Percentiles rank a stretch among this genome's conserved stretches.
phyloP scores from a whole-genome alignment of 495 filamentous ascomycete species.

The Aspergillus conjunctus region DNA sequence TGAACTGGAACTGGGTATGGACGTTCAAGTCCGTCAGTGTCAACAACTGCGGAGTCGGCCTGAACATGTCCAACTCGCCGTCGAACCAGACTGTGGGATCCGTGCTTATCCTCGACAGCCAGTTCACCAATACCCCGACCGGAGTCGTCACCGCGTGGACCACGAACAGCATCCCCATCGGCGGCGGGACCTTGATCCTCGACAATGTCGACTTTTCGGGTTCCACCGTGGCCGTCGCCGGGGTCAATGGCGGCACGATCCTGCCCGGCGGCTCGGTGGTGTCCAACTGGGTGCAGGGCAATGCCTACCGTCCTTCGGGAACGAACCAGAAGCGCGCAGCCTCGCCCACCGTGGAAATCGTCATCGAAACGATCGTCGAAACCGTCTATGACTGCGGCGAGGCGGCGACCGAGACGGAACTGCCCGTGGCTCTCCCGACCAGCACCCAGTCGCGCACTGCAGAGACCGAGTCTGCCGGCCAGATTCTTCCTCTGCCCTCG shows the following conservation, averaged over 20 bases:
- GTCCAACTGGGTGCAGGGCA: constrained; percentile 73
- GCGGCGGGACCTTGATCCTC: constrained; percentile 77
- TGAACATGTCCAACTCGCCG: constrained; percentile 75
- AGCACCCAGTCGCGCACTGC: background rate
- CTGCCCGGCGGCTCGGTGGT: constrained; percentile 72
- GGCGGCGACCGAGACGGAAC: background rate
- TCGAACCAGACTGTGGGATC: constrained; percentile 73
- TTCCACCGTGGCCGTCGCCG: constrained; percentile 55
- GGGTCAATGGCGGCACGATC: constrained; percentile 56
- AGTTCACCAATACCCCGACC: constrained; percentile 68
- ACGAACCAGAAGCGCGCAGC: constrained; percentile 31
- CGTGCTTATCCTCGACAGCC: constrained; percentile 78
- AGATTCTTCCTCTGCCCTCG: background rate
- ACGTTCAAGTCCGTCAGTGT: constrained; percentile 79
- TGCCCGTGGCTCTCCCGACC: constrained; percentile 2
- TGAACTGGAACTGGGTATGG: constrained; percentile 97
- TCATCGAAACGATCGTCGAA: constrained; percentile 34
- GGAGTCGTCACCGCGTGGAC: constrained; percentile 74
- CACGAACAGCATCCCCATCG: constrained; percentile 57
- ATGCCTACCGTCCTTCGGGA: constrained; percentile 56
- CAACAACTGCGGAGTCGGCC: constrained; percentile 75
- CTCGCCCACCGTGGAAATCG: constrained; percentile 24
- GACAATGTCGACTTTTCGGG: constrained; percentile 83
- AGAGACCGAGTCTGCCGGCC: constrained; percentile 16
- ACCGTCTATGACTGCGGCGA: constrained; percentile 20